These are phyloP conservation scores for Starmerella vaccinii DNA, from an alignment of 805 yeast genomes.

Conservation along the genomic window DNA sequence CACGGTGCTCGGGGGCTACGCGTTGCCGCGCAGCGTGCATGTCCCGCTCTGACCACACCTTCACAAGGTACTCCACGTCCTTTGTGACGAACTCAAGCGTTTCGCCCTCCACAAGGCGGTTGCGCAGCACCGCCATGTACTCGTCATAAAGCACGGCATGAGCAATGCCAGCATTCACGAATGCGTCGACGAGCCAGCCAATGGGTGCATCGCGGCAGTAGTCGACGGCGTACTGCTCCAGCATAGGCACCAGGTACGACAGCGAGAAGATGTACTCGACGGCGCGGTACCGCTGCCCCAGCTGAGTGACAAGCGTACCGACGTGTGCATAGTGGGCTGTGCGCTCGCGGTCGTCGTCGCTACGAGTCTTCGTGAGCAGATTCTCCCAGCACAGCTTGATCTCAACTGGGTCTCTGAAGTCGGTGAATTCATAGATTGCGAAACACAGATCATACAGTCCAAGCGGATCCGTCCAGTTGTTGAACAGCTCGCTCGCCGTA, in stretches of 20 bases:
- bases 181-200: slow-evolving; percentile 35
- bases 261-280: slow-evolving; percentile 77
- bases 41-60: slow-evolving; percentile 3
- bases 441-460: slow-evolving; percentile 79
- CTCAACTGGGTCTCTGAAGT: slow-evolving; percentile 74
- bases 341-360: slow-evolving; percentile 26
- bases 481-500: slow-evolving; percentile 68
- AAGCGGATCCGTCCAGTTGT: slow-evolving; percentile 76
- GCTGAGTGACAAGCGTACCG: slow-evolving; percentile 33
- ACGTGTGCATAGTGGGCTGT: slow-evolving; percentile 33
- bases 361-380: slow-evolving; percentile 45
- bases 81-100: slow-evolving; percentile 14
- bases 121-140: slow-evolving; percentile 24
- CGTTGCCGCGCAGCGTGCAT: slow-evolving; percentile 3
- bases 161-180: slow-evolving; percentile 31
- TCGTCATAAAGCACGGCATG: slow-evolving; percentile 25
- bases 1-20: not conserved
- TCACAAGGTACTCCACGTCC: slow-evolving; percentile 10
- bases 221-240: slow-evolving; percentile 47
- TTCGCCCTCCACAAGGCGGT: slow-evolving; percentile 17
- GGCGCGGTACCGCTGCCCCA: slow-evolving; percentile 52
- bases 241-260: slow-evolving; percentile 54
- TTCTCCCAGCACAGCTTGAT: slow-evolving; percentile 72
- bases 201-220: slow-evolving; percentile 33
- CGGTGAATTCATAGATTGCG: slow-evolving; percentile 69